A percentile compares a stretch with the other conserved stretches of the same genome.
These are phyloP conservation scores for Polytrichum formosum DNA, from an alignment of 225 moss, liverwort and hornwort genomes.

Conservation along the genomic window DNA sequence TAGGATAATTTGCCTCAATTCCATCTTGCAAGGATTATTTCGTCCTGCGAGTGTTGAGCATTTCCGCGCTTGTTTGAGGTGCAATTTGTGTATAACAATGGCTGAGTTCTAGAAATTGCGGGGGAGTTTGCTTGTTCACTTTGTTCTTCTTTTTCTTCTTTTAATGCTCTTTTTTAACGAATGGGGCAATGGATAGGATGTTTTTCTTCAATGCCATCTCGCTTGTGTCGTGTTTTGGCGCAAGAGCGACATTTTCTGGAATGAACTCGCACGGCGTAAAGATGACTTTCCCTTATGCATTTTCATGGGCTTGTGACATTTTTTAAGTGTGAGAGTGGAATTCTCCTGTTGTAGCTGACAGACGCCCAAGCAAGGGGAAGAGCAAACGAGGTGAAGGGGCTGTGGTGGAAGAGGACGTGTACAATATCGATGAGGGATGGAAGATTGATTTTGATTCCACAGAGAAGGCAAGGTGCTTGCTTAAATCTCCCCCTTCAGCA, in stretches of 20 bases:
- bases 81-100: too few species aligned
- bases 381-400: constrained; percentile 10
- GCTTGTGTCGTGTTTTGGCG: neutral
- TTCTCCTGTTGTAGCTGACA: constrained; percentile 22
- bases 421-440: constrained; percentile 37
- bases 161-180: too few species aligned
- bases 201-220: neutral
- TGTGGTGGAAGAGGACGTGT: constrained; percentile 42
- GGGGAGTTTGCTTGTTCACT: too few species aligned
- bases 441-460: constrained; percentile 40
- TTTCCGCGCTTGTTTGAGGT: too few species aligned
- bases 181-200: too few species aligned
- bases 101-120: too few species aligned
- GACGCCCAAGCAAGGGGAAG: constrained; percentile 28
- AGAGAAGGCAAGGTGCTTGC: constrained; percentile 55
- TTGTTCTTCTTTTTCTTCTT: too few species aligned
- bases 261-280: neutral
- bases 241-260: neutral
- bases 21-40: too few species aligned
- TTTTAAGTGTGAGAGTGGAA: neutral
- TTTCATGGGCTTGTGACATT: neutral
- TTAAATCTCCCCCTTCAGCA: constrained; percentile 7
- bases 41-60: too few species aligned
- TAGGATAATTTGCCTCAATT: too few species aligned
- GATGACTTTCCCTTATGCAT: neutral